phyloP scores from a whole-genome alignment of 768 basidiomycete genomes.

The Dendrothele bispora region DNA sequence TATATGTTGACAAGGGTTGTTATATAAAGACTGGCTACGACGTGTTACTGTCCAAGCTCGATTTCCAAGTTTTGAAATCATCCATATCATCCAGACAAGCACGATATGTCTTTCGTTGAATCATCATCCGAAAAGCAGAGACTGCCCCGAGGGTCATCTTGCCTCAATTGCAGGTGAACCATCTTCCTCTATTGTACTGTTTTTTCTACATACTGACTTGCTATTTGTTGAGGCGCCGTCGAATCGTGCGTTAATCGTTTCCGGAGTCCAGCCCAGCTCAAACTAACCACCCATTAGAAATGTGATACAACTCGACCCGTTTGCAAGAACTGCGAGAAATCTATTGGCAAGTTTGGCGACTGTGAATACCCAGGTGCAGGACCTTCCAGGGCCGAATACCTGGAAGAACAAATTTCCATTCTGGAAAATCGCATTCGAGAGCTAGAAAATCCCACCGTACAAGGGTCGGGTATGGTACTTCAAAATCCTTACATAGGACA shows the following conservation, averaged over 20 bases:
- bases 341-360: constrained; percentile 49
- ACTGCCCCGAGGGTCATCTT: constrained; percentile 14
- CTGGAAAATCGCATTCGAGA: constrained; percentile 48
- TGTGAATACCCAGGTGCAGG: constrained; percentile 58
- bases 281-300: constrained; percentile 31
- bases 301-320: constrained; percentile 56
- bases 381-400: constrained; percentile 44
- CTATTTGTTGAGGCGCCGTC: background rate
- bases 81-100: too few relatives aligned
- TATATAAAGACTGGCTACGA: too few relatives aligned
- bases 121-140: background rate
- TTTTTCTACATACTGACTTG: background rate
- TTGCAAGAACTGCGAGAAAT: constrained; percentile 51
- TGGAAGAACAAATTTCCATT: constrained; percentile 51
- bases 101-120: too few relatives aligned
- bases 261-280: background rate
- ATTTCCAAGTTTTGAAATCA: too few relatives aligned
- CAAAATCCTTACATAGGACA: constrained; percentile 34
- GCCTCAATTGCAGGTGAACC: constrained; percentile 11
- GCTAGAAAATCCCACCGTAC: constrained; percentile 37
- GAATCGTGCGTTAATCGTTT: background rate
- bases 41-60: too few relatives aligned
- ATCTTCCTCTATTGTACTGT: constrained; percentile 10
- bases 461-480: constrained; percentile 27
- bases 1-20: too few relatives aligned